A percentile compares a stretch with the other conserved stretches of the same genome.
phyloP scores from a whole-genome alignment of 1,139 yeast genomes.

The Wickerhamomyces sp. region DNA sequence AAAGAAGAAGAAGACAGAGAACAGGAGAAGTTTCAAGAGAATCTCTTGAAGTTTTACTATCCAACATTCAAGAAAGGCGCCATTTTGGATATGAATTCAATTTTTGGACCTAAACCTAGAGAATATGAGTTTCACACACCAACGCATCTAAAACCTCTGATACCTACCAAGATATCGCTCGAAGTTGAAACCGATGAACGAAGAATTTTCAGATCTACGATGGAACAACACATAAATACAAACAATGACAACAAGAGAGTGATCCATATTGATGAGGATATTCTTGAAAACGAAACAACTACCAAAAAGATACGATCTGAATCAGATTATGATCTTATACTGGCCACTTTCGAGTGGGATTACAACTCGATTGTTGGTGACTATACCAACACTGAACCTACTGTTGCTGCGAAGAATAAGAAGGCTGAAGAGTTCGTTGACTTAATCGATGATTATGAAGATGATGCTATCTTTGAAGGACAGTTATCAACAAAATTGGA shows the following conservation, averaged over 20 bases:
- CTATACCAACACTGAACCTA: conserved; percentile 11
- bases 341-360: conserved; percentile 85
- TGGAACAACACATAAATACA: conserved; percentile 7
- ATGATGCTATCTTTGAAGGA: conserved; percentile 79
- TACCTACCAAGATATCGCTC: conserved; percentile 52
- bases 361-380: conserved; percentile 60
- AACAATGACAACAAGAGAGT: conserved; percentile 13
- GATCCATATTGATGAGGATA: conserved; percentile 12
- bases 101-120: conserved; percentile 61
- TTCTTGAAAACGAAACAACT: conserved; percentile 7
- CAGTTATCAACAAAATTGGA: conserved; percentile 44
- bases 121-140: conserved; percentile 51
- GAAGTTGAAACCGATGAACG: conserved; percentile 46
- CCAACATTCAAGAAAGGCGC: conserved; percentile 58
- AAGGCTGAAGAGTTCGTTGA: conserved; percentile 13
- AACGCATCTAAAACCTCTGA: conserved; percentile 48
- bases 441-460: conserved; percentile 48
- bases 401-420: conserved; percentile 22
- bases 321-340: conserved; percentile 51
- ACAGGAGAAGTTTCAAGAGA: conserved; percentile 19
- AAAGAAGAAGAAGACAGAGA: conserved; percentile 24
- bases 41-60: conserved; percentile 43
- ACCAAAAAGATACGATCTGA: conserved; percentile 14
- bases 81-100: conserved; percentile 59
- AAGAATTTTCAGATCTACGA: conserved; percentile 36